Conservation (phyloP, 805 yeast species). For the Metschnikowia lachancei region DNA sequence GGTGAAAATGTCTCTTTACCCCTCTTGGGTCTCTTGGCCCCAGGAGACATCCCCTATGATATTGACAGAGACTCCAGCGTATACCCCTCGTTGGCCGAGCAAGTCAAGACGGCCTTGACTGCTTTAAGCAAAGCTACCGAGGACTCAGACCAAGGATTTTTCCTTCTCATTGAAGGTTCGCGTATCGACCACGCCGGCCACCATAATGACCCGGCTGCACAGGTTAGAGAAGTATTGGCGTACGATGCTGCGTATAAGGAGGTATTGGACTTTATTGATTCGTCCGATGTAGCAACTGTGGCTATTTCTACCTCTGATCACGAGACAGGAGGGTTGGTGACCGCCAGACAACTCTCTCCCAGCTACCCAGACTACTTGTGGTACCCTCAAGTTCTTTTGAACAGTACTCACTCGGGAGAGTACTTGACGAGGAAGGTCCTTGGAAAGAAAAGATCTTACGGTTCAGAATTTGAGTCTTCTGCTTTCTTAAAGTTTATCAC, state of each 20-base stretch:
- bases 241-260: constrained; percentile 79
- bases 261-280: constrained; percentile 66
- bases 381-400: constrained; percentile 74
- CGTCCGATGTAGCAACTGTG: constrained; percentile 70
- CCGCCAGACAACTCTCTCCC: constrained; percentile 67
- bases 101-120: constrained; percentile 68
- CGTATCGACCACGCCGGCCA: constrained; percentile 96
- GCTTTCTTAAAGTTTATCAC: constrained; percentile 29
- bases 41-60: constrained; percentile 79
- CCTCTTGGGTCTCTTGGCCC: constrained; percentile 70
- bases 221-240: constrained; percentile 85
- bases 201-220: constrained; percentile 90
- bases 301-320: constrained; percentile 87
- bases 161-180: constrained; percentile 84
- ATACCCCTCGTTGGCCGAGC: constrained; percentile 78
- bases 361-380: constrained; percentile 83
- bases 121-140: constrained; percentile 65
- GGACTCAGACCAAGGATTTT: constrained; percentile 79
- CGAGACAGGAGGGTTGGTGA: constrained; percentile 93
- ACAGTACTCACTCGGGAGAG: constrained; percentile 78
- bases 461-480: constrained; percentile 25
- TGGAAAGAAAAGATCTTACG: constrained; percentile 15
- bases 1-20: constrained; percentile 75
- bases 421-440: constrained; percentile 51
- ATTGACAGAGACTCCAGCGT: constrained; percentile 62